Conservation (phyloP, 1,284 basidiomycete species). For the Irpex lacteus region DNA sequence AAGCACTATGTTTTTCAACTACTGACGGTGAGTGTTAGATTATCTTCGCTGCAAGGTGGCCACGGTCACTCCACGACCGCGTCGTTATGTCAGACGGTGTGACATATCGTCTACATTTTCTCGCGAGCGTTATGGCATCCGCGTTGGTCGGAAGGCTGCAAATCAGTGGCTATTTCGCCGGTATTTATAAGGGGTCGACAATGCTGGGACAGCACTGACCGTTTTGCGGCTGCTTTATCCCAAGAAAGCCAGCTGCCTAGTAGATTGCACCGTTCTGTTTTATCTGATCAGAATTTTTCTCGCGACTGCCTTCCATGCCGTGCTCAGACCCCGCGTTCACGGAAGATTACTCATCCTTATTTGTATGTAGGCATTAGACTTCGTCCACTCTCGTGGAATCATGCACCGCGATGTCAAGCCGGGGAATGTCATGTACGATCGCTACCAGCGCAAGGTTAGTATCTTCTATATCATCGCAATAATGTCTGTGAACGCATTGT, state of each 20-base stretch:
- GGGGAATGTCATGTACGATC: slow-evolving; percentile 91
- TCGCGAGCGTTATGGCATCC: not conserved
- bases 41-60: not conserved
- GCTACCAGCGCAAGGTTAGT: slow-evolving; percentile 68
- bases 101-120: not conserved
- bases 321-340: slow-evolving; percentile 5
- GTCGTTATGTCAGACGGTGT: not conserved
- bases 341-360: not conserved
- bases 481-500: not conserved
- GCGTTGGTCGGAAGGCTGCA: too few relatives aligned
- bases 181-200: not conserved
- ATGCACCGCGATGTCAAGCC: slow-evolving; percentile 94
- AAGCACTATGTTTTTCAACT: slow-evolving; percentile 86
- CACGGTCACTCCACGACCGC: not conserved
- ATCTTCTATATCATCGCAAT: too few relatives aligned
- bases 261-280: not conserved
- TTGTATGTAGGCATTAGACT: slow-evolving; percentile 69
- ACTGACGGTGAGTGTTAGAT: slow-evolving; percentile 46
- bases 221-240: not conserved
- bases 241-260: not conserved
- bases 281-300: not conserved
- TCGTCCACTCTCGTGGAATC: slow-evolving; percentile 85
- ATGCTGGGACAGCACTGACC: not conserved
- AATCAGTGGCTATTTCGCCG: not conserved
- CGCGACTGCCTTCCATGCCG: not conserved